Evolutionary conservation across 345 rosid species (phyloP), one percentile per base, ranked within the genome.

Genomic region (Mangifera indica): DNA sequence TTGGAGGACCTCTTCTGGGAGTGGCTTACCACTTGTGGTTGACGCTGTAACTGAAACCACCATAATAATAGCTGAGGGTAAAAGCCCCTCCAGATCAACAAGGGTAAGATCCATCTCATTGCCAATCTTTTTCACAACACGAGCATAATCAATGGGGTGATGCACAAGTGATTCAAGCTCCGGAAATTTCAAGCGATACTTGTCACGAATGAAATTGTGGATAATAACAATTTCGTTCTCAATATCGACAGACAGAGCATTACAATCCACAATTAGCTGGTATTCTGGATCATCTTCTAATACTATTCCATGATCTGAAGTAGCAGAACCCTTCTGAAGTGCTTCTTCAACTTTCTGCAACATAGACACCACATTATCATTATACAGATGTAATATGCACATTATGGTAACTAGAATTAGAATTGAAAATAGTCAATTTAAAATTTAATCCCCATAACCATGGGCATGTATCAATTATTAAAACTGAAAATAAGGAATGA

Each of bases 271-370:
- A 5, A 95, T 95, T 34, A 95, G 85, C 84, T 88, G 93, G 78
- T 89, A 92, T 66, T 92, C 97, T 2, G 98, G 99, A 83, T 94
- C 96, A 67, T 94, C 97, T 84, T 92, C 99, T 72, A 94, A 71
- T 4, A 89, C 97, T 65, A 82, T 76, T 64, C 88, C 96, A 24
- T 89, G 86, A 78, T 75, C 72, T 24, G 85, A 74, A 14, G 63
- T 78, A 75, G 84, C 86, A 70, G 92, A 81, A 63, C 87, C 93
- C 75, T 88, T 90, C 77, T 83, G 79, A 3, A 95, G 86, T 7
- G 93, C 93, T 68, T 63, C 89, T 75, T 89, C 96, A 24, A 92
- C 98, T 88, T 90, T 93, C 88, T 92, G 82, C 60, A 64, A 78
- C 21, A 60, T 54, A 76, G n/a, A n/a, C n/a, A n/a, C n/a, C n/a